phyloP scores from a whole-genome alignment of 2,329 filamentous ascomycete species.

The Colletotrichum kahawae region DNA sequence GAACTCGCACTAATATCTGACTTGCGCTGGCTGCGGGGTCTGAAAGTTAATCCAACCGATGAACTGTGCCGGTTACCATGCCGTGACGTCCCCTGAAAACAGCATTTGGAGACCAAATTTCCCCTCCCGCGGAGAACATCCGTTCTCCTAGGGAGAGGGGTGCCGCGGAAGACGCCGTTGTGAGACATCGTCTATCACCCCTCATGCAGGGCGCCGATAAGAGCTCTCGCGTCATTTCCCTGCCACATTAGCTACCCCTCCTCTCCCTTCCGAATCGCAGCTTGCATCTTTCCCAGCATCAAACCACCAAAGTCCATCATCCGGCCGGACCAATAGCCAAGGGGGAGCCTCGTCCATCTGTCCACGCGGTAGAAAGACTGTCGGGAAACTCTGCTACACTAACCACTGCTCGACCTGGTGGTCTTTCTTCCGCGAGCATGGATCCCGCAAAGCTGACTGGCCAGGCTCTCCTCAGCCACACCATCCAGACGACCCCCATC shows the following conservation, averaged over 20 bases:
- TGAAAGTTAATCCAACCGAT: neutral
- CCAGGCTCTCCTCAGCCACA: slow-evolving; percentile 33
- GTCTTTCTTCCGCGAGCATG: slow-evolving; percentile 17
- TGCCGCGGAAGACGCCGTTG: neutral
- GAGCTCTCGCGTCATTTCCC: slow-evolving; percentile 16
- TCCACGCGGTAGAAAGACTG: slow-evolving; percentile 3
- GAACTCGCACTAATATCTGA: neutral
- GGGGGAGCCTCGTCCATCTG: neutral
- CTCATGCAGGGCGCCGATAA: slow-evolving; percentile 1
- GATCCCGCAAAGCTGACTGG: slow-evolving; percentile 24
- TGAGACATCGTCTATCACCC: slow-evolving; percentile 1
- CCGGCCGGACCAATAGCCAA: neutral
- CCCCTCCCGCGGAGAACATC: neutral
- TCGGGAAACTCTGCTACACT: neutral
- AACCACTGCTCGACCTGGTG: neutral
- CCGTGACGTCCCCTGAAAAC: neutral
- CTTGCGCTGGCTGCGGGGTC: neutral
- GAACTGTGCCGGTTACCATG: neutral
- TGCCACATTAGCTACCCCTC: neutral
- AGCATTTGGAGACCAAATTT: neutral
- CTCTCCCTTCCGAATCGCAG: neutral
- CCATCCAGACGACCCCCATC: slow-evolving; percentile 63
- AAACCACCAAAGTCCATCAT: neutral
- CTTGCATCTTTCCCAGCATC: slow-evolving; percentile 1
- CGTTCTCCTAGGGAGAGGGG: neutral